A percentile compares a stretch with the other conserved stretches of the same genome.
phyloP scores from a whole-genome alignment of 192 early-diverging fungal genomes.

The Obelidium mucronatum region DNA sequence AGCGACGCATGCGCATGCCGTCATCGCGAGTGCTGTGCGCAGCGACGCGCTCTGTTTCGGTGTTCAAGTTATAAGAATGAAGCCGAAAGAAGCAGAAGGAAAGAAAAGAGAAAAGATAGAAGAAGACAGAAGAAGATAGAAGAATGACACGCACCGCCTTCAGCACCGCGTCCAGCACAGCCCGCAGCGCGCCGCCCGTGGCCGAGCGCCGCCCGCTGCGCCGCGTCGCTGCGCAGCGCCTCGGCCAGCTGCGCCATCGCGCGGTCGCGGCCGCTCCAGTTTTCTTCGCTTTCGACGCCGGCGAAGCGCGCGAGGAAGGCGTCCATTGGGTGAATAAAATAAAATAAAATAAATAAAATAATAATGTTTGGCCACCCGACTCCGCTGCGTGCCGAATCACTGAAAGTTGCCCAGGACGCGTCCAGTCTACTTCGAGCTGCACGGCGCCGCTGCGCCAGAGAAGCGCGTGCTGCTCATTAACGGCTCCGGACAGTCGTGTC shows the following conservation, averaged over 20 bases:
- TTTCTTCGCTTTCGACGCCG: constrained; percentile 50
- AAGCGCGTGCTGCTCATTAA: constrained; percentile 5
- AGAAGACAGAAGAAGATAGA: too few relatives aligned
- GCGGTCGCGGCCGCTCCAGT: constrained; percentile 43
- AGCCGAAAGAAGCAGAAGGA: not conserved
- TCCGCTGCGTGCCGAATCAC: too few relatives aligned
- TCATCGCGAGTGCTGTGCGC: constrained; percentile 44
- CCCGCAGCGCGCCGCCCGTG: constrained; percentile 27
- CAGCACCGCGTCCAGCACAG: constrained; percentile 19
- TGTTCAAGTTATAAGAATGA: not conserved
- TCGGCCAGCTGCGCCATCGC: constrained; percentile 37
- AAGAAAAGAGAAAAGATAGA: constrained; percentile 27
- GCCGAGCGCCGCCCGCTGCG: constrained; percentile 16
- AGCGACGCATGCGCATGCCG: constrained; percentile 31
- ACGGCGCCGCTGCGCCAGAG: not conserved
- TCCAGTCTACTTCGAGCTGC: constrained; percentile 14
- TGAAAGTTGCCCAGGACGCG: too few relatives aligned
- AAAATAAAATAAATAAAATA: too few relatives aligned
- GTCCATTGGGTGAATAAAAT: too few relatives aligned
- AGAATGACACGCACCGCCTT: constrained; percentile 6
- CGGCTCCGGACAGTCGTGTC: constrained; percentile 3
- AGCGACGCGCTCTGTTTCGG: constrained; percentile 40
- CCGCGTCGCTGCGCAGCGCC: too few relatives aligned
- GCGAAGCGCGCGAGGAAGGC: constrained; percentile 27
- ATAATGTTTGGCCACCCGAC: too few relatives aligned